These are phyloP conservation scores for Hevea brasiliensis DNA, from an alignment of 345 rosid species.

Conservation along the genomic window DNA sequence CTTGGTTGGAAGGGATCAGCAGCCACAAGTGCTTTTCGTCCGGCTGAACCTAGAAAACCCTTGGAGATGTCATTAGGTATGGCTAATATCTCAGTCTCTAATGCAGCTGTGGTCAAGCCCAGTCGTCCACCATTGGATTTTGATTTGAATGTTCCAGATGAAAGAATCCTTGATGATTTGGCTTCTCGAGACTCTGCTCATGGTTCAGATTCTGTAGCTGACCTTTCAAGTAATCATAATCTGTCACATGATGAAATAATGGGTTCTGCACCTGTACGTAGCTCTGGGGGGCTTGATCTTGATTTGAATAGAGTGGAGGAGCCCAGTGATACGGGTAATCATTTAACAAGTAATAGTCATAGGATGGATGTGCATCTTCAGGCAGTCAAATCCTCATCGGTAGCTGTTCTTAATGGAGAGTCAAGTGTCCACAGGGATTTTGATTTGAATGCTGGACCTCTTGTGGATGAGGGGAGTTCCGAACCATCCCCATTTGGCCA, in stretches of 20 bases:
- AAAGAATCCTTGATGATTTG: conserved; percentile 72
- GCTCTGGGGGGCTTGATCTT: conserved; percentile 73
- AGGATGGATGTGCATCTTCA: conserved; percentile 42
- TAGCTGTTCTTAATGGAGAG: conserved; percentile 39
- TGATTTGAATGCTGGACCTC: conserved; percentile 88
- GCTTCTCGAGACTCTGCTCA: conserved; percentile 43
- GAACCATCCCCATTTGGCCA: conserved; percentile 53
- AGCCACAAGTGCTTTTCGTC: conserved; percentile 97
- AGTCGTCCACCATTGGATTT: conserved; percentile 58
- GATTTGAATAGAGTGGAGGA: conserved; percentile 80
- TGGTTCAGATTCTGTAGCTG: conserved; percentile 33
- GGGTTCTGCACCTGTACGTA: conserved; percentile 37
- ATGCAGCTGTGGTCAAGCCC: conserved; percentile 45
- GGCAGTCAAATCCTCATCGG: conserved; percentile 35
- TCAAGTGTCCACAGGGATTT: conserved; percentile 54
- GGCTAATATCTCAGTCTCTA: conserved; percentile 26
- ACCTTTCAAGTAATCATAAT: conserved; percentile 31
- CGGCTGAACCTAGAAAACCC: conserved; percentile 80
- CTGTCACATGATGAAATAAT: conserved; percentile 27
- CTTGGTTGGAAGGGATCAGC: conserved; percentile 99
- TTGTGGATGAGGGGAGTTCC: conserved; percentile 47
- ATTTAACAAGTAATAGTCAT: conserved; percentile 33
- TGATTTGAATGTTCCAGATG: conserved; percentile 86
- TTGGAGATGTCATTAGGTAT: conserved; percentile 42
- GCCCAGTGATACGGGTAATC: conserved; percentile 45